Evolutionary conservation across 768 basidiomycete species (phyloP).

Genomic region (Russula vinacea): DNA sequence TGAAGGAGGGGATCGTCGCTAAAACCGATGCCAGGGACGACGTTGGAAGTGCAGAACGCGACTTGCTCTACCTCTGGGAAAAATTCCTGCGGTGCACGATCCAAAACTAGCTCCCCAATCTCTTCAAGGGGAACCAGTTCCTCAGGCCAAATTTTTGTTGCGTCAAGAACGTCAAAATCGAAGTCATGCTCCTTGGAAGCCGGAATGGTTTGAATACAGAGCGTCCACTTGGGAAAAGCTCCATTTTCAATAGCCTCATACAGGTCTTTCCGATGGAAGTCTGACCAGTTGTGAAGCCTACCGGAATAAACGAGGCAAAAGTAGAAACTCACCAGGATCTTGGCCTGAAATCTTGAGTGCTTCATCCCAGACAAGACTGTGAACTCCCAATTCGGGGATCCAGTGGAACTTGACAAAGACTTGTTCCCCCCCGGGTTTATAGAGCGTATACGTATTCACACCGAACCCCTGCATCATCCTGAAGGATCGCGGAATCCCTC

Average conservation of each 20-base stretch:
- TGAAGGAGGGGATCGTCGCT: slow-evolving; percentile 79
- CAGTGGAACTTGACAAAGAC: slow-evolving; percentile 90
- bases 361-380: slow-evolving; percentile 87
- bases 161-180: slow-evolving; percentile 84
- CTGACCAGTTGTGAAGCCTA: not conserved
- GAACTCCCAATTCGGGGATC: slow-evolving; percentile 76
- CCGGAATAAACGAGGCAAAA: not conserved
- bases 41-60: slow-evolving; percentile 73
- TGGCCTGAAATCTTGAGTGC: slow-evolving; percentile 78
- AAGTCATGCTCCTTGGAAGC: slow-evolving; percentile 75
- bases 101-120: slow-evolving; percentile 71
- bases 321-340: slow-evolving; percentile 58
- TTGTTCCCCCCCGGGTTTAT: slow-evolving; percentile 62
- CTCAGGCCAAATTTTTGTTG: slow-evolving; percentile 84
- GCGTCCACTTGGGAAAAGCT: slow-evolving; percentile 70
- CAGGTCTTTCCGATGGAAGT: slow-evolving; percentile 81
- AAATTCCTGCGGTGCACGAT: slow-evolving; percentile 66
- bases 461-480: slow-evolving; percentile 90
- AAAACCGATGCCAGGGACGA: slow-evolving; percentile 57
- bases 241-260: slow-evolving; percentile 77
- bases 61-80: slow-evolving; percentile 88
- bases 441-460: slow-evolving; percentile 79
- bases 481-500: slow-evolving; percentile 78
- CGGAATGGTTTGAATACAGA: slow-evolving; percentile 71
- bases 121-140: slow-evolving; percentile 72